A percentile compares a stretch with the other conserved stretches of the same genome.
phyloP scores from a whole-genome alignment of 1,284 basidiomycete species.

The Vanrija sp. region DNA sequence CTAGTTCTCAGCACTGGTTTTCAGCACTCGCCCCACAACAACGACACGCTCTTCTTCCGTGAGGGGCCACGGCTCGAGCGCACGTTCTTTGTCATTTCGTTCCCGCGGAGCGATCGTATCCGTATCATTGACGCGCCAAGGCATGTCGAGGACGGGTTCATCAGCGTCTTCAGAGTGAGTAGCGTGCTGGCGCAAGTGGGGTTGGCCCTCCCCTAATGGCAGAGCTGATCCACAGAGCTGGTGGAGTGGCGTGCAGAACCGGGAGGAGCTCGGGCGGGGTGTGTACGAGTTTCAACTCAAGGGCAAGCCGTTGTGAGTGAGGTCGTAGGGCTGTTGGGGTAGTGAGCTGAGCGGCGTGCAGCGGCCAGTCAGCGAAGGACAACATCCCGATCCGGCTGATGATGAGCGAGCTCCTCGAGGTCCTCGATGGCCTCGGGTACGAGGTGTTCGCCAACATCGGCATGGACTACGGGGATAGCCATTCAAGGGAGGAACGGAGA shows the following conservation, averaged over 20 bases:
- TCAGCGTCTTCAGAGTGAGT: not conserved
- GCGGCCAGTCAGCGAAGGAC: too few species aligned
- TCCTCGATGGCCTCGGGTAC: slow-evolving; percentile 34
- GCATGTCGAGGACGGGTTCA: slow-evolving; percentile 24
- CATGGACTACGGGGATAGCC: slow-evolving; percentile 26
- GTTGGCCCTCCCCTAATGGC: not conserved
- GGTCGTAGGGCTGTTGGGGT: too few species aligned
- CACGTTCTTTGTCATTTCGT: slow-evolving; percentile 30
- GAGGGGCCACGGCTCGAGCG: slow-evolving; percentile 23
- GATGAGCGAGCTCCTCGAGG: slow-evolving; percentile 17
- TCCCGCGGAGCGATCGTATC: slow-evolving; percentile 33
- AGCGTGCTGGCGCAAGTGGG: too few species aligned
- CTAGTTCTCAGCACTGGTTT: slow-evolving; percentile 15
- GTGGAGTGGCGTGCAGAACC: not conserved
- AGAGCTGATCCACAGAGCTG: not conserved
- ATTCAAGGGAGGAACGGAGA: not conserved
- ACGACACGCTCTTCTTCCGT: slow-evolving; percentile 33
- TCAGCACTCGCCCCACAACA: not conserved
- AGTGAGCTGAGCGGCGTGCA: too few species aligned
- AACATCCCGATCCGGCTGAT: not conserved
- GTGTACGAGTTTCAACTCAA: not conserved
- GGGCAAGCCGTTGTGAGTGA: not conserved
- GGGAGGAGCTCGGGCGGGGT: not conserved
- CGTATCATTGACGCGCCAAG: slow-evolving; percentile 38
- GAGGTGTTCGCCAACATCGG: slow-evolving; percentile 33